Evolutionary conservation across 2,329 filamentous ascomycete genomes (phyloP).

Genomic region (Fusarium haematococcum): DNA sequence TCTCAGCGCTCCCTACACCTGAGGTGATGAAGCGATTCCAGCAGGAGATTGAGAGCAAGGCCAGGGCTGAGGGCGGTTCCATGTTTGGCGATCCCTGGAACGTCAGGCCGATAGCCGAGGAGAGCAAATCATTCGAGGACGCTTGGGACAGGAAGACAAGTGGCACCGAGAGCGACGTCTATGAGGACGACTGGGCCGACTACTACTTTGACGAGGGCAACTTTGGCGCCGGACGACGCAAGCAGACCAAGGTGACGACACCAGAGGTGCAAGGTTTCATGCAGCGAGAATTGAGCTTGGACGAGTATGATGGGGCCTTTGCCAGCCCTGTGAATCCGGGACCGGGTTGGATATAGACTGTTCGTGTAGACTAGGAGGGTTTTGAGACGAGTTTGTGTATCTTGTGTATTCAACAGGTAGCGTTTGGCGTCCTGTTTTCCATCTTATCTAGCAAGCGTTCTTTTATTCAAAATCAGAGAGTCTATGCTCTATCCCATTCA

Average conservation of each 20-base stretch:
- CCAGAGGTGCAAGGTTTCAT: conserved; percentile 30
- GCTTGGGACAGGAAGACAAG: conserved; percentile 15
- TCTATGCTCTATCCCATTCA: conserved; percentile 29
- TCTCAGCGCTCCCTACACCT: conserved; percentile 38
- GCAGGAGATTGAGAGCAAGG: conserved; percentile 16
- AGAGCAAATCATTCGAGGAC: conserved; percentile 25
- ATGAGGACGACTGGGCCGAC: conserved; percentile 47
- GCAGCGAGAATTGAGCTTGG: conserved; percentile 28
- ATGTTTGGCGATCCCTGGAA: conserved; percentile 30
- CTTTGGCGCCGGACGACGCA: conserved; percentile 19
- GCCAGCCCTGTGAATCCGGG: conserved; percentile 37
- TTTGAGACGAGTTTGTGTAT: not conserved
- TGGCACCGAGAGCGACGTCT: conserved; percentile 29
- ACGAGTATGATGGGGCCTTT: conserved; percentile 35
- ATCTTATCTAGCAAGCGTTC: conserved; percentile 31
- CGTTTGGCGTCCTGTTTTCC: conserved; percentile 26
- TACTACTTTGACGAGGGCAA: conserved; percentile 48
- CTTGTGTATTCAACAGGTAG: conserved; percentile 24
- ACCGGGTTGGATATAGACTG: conserved; percentile 40
- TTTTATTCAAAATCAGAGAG: conserved; percentile 11
- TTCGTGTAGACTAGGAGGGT: not conserved
- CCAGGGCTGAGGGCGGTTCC: conserved; percentile 11
- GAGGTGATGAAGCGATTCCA: conserved; percentile 38
- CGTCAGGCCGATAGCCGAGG: not conserved
- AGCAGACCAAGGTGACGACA: conserved; percentile 9